Evolutionary conservation across 75 land plant species (phyloP), one percentile per base, ranked within the genome.

Genomic region (Ceratopteris richardii): DNA sequence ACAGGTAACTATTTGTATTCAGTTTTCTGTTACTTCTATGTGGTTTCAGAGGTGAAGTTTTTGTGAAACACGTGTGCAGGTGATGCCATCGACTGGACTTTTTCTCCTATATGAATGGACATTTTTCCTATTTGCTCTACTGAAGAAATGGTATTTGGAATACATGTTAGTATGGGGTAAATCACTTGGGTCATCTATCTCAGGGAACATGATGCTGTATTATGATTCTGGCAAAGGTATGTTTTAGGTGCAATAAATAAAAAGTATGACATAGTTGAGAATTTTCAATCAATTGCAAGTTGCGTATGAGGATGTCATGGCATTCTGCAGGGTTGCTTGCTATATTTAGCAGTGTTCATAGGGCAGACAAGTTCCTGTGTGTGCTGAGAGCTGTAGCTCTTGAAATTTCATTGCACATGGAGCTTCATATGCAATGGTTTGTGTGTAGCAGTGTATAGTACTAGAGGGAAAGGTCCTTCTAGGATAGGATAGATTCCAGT

Each of bases 71-170:
- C 37, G 37, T 9, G 3, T 46, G 50, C 17, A 70, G 68, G 84
- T 89, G 40, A 81, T 80, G 80, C 99, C 99, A 58, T 90, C 85
- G 91, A 94, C 99, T 22, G 99, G 99, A 31, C 63, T 94, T 63
- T 64, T 82, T 9, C 69, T 94, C 57, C 30, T 74, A 57, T 94
- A 89, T 60, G 99, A 94, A 66, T 90, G 95, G 99, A 76, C 88
- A 17, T 81, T 86, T 58, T 58, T 78, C 29, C 25, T 70, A 5
- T 94, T 94, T 69, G 69, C 79, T 36, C 0, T 94, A 1, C 26
- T 82, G 20, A 83, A 81, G 63, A 83, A 88, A 29, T 77, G 77
- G 43, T 94, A 74, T 51, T 74, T 94, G 24, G 73, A 75, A 30
- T 31, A 77, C 10, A 55, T 84, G 56, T 77, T 77, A 53, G 60